A percentile compares a stretch with the other conserved stretches of the same genome.
Conservation (phyloP, 2,329 filamentous ascomycete genomes). For the Fusarium mundagurra region DNA sequence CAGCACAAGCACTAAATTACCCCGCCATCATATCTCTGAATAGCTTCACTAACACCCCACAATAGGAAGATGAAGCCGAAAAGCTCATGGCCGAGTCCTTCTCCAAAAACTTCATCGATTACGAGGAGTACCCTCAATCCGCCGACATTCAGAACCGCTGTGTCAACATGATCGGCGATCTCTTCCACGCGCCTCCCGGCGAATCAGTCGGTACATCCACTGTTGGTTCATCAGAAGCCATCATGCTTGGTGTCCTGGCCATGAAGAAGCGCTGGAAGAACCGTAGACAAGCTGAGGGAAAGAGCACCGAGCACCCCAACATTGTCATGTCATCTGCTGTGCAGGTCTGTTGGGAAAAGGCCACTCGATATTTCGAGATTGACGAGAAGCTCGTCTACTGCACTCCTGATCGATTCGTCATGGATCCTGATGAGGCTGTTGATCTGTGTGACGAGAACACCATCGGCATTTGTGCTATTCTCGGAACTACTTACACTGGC, state of each 20-base stretch:
- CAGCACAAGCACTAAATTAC: slow-evolving; percentile 2
- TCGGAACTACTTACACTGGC: slow-evolving; percentile 94
- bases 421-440: slow-evolving; percentile 71
- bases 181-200: slow-evolving; percentile 82
- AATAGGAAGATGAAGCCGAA: slow-evolving; percentile 89
- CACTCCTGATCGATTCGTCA: slow-evolving; percentile 68
- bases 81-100: slow-evolving; percentile 94
- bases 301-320: slow-evolving; percentile 83
- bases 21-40: slow-evolving; percentile 9
- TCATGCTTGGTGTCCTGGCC: slow-evolving; percentile 83
- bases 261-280: slow-evolving; percentile 98
- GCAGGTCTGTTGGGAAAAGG: slow-evolving; percentile 98
- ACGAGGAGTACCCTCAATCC: slow-evolving; percentile 84
- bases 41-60: slow-evolving; percentile 29
- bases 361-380: slow-evolving; percentile 87
- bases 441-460: slow-evolving; percentile 72
- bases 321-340: slow-evolving; percentile 96
- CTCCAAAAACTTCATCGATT: slow-evolving; percentile 95
- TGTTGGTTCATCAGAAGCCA: slow-evolving; percentile 89
- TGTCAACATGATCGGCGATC: slow-evolving; percentile 86
- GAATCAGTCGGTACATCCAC: slow-evolving; percentile 87
- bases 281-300: slow-evolving; percentile 82
- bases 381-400: slow-evolving; percentile 85
- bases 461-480: slow-evolving; percentile 91
- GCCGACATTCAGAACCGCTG: slow-evolving; percentile 93